Conservation (phyloP, 1,139 yeast genomes). For the Yueomyces sp. region DNA sequence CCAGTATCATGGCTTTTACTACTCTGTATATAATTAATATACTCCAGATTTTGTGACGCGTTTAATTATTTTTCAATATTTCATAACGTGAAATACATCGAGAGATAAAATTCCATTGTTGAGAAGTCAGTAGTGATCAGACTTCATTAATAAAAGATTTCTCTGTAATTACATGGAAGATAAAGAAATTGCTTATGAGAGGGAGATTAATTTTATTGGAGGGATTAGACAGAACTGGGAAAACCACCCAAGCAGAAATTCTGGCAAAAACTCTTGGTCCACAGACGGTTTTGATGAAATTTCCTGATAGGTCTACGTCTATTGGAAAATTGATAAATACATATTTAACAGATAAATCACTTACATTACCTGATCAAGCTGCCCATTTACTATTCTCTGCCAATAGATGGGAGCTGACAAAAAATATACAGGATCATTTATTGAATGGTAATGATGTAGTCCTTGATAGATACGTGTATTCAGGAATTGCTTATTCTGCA, state of each 20-base stretch:
- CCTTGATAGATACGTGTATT: conserved; percentile 78
- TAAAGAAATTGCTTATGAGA: conserved; percentile 24
- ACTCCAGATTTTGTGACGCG: no score
- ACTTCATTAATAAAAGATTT: no score
- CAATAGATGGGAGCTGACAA: conserved; percentile 78
- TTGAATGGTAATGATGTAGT: conserved; percentile 47
- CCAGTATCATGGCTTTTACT: no score
- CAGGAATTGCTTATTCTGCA: conserved; percentile 85
- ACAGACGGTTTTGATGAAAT: conserved; percentile 42
- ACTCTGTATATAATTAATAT: no score
- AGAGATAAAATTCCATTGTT: no score
- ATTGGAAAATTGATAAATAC: conserved; percentile 69
- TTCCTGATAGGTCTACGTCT: conserved; percentile 76
- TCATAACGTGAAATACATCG: no score
- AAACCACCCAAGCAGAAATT: conserved; percentile 67
- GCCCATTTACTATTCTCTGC: conserved; percentile 86
- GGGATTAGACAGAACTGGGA: conserved; percentile 92
- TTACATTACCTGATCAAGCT: conserved; percentile 53
- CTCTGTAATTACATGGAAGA: conserved; percentile 1
- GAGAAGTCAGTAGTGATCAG: no score
- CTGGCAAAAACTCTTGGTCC: conserved; percentile 30
- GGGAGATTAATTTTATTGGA: conserved; percentile 76
- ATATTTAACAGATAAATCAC: conserved; percentile 45
- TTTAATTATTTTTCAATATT: no score
- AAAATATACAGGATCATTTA: conserved; percentile 35